Evolutionary conservation across 2,329 filamentous ascomycete genomes (phyloP), one percentile per base, ranked within the genome.

Genomic region (Aspergillus sp.): DNA sequence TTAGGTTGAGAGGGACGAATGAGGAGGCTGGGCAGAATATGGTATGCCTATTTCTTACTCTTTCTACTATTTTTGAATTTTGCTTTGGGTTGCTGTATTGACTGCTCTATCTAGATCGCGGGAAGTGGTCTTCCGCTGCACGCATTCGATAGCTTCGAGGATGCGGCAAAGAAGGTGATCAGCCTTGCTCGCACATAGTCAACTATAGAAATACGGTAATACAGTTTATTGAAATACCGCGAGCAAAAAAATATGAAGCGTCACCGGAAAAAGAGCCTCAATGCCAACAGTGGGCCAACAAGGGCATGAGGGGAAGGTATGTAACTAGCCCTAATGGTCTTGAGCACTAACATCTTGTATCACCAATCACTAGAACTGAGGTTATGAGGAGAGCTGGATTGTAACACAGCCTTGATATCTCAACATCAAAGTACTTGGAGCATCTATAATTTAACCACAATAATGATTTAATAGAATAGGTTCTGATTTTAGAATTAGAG

Each of bases 101-200:
- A 29, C 5, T 26, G 9, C 19, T 19, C 19, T 28, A 26, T 45
- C 6, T 55, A 77, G 69, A 83, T 90, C 62, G 74, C 73, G 1
- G 75, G 83, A 58, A 87, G 83, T 59, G 80, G 81, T 1, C 67
- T 90, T 56, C 77, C 77, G 32, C 68, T 90, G 45, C 79, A 80
- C 63, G 84, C 83, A 0, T 88, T 82, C 67, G 85, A 88, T 65
- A 80, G 81, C 51, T 88, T 88, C 61, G 82, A 86, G 51, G 81
- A 85, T 62, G 86, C 86, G 0, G 83, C 82, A 1, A 72, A 71
- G 46, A 83, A 85, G 63, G 83, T 79, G 2, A 79, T 86, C 33
- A 75, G 79, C 58, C 63, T 85, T 50, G 76, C 78, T 4, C 26
- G 36, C 2, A 44, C 40, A 26, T 42, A 42, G 10, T 8, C 7